Conservation (phyloP, 805 yeast genomes). For the Saccharomycopsis fibuligera region DNA sequence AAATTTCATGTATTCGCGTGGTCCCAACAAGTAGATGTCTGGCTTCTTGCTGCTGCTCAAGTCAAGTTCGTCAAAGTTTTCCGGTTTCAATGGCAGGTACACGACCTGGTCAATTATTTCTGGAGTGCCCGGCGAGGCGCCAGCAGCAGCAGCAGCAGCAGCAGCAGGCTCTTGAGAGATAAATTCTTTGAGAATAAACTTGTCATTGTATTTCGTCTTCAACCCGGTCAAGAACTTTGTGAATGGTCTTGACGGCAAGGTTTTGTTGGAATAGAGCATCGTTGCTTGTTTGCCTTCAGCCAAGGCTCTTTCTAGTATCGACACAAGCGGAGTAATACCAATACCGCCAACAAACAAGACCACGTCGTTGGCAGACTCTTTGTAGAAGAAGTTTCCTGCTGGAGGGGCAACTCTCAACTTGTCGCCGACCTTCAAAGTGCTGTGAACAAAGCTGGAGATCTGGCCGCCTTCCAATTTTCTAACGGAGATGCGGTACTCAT, state of each 20-base stretch:
- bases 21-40: constrained; percentile 11
- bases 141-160: neutral
- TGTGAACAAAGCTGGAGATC: constrained; percentile 46
- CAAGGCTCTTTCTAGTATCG: constrained; percentile 37
- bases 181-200: neutral
- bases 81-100: neutral
- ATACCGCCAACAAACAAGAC: constrained; percentile 55
- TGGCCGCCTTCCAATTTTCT: constrained; percentile 41
- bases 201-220: neutral
- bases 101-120: neutral
- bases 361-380: constrained; percentile 30
- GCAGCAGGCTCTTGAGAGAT: neutral
- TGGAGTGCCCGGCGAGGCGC: neutral
- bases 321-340: constrained; percentile 59
- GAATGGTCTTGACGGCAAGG: constrained; percentile 1
- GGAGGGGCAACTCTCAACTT: constrained; percentile 44
- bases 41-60: neutral
- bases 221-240: neutral
- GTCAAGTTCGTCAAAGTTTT: neutral
- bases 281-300: neutral
- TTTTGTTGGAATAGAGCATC: constrained; percentile 7
- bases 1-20: constrained; percentile 7
- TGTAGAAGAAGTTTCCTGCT: constrained; percentile 42
- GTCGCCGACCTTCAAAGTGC: constrained; percentile 7
- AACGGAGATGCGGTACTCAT: constrained; percentile 55